phyloP scores from a whole-genome alignment of 2,329 filamentous ascomycete species.

The Arthroderma sp. region DNA sequence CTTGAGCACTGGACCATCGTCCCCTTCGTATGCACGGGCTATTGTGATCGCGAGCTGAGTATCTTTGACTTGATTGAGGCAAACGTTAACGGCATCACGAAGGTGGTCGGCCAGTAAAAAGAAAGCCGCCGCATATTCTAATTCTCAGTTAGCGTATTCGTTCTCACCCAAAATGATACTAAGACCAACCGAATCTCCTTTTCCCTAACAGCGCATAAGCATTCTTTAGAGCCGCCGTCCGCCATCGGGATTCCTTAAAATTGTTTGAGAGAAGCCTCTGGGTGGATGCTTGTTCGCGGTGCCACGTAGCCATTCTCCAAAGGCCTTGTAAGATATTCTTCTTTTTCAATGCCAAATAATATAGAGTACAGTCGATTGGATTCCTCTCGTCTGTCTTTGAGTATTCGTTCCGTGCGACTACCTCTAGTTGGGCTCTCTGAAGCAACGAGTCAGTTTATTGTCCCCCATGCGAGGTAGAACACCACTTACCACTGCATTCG shows the following conservation, averaged over 20 bases:
- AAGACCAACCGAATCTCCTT: constrained; percentile 58
- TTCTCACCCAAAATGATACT: background rate
- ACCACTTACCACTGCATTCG: constrained; percentile 54
- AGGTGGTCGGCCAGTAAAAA: constrained; percentile 81
- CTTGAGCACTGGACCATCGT: constrained; percentile 59
- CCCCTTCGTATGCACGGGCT: constrained; percentile 81
- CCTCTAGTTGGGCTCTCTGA: constrained; percentile 67
- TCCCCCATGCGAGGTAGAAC: constrained; percentile 1
- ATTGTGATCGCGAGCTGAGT: constrained; percentile 82
- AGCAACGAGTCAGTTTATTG: constrained; percentile 3
- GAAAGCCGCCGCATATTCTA: constrained; percentile 89
- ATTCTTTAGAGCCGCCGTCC: constrained; percentile 82
- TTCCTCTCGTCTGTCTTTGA: constrained; percentile 77
- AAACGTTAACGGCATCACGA: constrained; percentile 72
- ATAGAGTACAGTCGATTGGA: constrained; percentile 79
- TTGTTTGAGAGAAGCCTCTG: constrained; percentile 74
- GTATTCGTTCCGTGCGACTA: constrained; percentile 87
- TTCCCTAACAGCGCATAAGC: constrained; percentile 90
- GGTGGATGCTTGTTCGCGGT: constrained; percentile 71
- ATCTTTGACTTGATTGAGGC: constrained; percentile 76
- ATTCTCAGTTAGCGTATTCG: constrained; percentile 6
- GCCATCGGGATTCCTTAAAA: constrained; percentile 77
- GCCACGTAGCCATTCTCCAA: constrained; percentile 89
- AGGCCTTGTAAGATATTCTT: constrained; percentile 81
- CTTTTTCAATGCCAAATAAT: constrained; percentile 81